These are phyloP conservation scores for Exophiala aquamarina DNA, from an alignment of 2,329 filamentous ascomycete genomes.

Conservation along the genomic window DNA sequence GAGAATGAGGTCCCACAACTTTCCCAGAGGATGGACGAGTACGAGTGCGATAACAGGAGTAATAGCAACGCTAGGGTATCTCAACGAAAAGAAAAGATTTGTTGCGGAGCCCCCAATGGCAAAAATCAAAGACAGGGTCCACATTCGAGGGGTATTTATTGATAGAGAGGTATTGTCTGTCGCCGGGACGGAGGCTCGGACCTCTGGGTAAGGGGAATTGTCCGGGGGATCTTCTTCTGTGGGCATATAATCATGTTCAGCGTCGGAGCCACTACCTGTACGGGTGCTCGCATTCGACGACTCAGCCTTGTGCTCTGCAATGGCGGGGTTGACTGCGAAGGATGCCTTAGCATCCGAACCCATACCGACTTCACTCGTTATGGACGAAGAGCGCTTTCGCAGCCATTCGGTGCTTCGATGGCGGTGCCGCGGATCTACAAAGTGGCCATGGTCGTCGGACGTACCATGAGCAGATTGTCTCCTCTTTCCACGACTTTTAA, in stretches of 20 bases:
- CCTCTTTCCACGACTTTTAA: conserved; percentile 20
- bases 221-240: conserved; percentile 36
- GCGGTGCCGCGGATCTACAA: conserved; percentile 11
- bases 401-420: conserved; percentile 16
- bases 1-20: conserved; percentile 72
- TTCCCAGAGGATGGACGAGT: conserved; percentile 79
- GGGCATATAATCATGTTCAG: conserved; percentile 34
- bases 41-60: conserved; percentile 84
- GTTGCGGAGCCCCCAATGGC: conserved; percentile 78
- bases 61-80: conserved; percentile 88
- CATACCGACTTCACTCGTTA: conserved; percentile 34
- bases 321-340: conserved; percentile 28
- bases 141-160: conserved; percentile 83
- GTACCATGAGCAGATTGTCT: conserved; percentile 17
- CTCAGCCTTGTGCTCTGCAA: conserved; percentile 23
- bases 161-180: conserved; percentile 75
- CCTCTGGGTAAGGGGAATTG: conserved; percentile 63
- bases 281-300: conserved; percentile 31
- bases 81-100: conserved; percentile 83
- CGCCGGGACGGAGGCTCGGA: conserved; percentile 75
- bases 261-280: conserved; percentile 31
- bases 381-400: conserved; percentile 30
- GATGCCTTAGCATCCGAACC: conserved; percentile 35
- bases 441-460: conserved; percentile 8
- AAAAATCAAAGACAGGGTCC: conserved; percentile 76